Evolutionary conservation across 2,329 filamentous ascomycete species (phyloP).

Genomic region (Xylariaceae sp.): DNA sequence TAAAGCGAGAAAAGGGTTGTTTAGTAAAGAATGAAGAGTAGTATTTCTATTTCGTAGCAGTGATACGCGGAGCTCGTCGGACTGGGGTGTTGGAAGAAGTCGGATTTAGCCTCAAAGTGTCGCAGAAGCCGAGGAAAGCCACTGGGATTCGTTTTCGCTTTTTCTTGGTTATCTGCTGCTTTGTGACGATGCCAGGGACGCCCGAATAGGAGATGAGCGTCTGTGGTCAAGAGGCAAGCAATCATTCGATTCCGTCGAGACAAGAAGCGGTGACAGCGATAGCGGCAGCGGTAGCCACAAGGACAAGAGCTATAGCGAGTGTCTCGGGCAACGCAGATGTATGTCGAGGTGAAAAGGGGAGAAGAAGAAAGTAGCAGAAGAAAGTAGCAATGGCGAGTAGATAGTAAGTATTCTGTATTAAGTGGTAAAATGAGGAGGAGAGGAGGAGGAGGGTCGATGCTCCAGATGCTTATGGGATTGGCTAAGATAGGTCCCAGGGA

Average conservation of each 20-base stretch:
- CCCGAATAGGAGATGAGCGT: neutral
- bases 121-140: conserved; percentile 11
- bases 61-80: too few relatives aligned
- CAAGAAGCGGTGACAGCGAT: neutral
- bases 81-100: too few relatives aligned
- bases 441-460: conserved; percentile 18
- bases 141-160: too few relatives aligned
- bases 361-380: too few relatives aligned
- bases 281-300: conserved; percentile 3
- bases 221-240: neutral
- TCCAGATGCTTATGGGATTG: conserved; percentile 1
- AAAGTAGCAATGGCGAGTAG: conserved; percentile 14
- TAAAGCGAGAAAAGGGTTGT: conserved; percentile 21
- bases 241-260: neutral
- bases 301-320: conserved; percentile 13
- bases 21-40: too few relatives aligned
- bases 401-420: conserved; percentile 12
- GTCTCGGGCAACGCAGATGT: conserved; percentile 18
- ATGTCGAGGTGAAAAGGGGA: too few relatives aligned
- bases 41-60: too few relatives aligned
- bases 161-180: too few relatives aligned
- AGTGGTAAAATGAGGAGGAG: conserved; percentile 21
- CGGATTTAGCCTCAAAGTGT: too few relatives aligned
- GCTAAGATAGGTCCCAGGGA: neutral
- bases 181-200: too few relatives aligned